phyloP scores from a whole-genome alignment of 371 early-diverging fungal species.

The Syncephalis plumigaleata region DNA sequence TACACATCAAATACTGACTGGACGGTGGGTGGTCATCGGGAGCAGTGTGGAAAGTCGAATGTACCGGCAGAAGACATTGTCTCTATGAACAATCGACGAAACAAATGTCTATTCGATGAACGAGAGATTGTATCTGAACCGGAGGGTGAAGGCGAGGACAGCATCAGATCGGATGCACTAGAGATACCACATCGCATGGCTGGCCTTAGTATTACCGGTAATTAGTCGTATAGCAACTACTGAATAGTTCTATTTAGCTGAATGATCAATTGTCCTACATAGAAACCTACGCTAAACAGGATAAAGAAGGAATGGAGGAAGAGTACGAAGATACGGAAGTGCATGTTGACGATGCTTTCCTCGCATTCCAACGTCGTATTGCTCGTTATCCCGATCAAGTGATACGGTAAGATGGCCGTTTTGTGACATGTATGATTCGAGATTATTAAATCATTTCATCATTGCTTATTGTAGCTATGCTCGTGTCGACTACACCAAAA shows the following conservation, averaged over 20 bases:
- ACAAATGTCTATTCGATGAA: constrained; percentile 33
- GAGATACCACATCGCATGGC: too few relatives aligned
- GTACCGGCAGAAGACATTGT: background rate
- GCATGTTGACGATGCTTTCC: constrained; percentile 79
- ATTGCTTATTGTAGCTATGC: constrained; percentile 25
- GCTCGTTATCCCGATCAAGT: constrained; percentile 70
- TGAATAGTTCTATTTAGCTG: too few relatives aligned
- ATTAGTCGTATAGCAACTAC: too few relatives aligned
- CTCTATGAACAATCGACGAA: background rate
- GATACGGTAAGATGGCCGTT: constrained; percentile 38
- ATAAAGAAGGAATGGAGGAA: constrained; percentile 31
- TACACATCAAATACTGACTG: constrained; percentile 77
- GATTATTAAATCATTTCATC: background rate
- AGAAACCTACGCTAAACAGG: constrained; percentile 4
- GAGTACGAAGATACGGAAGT: constrained; percentile 56
- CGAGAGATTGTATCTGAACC: constrained; percentile 59
- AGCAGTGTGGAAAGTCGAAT: constrained; percentile 24
- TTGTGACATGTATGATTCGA: too few relatives aligned
- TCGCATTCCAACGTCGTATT: constrained; percentile 79
- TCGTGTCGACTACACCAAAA: constrained; percentile 37
- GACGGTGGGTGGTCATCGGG: constrained; percentile 56
- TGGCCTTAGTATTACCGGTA: too few relatives aligned
- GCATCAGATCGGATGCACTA: too few relatives aligned
- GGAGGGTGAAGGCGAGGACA: constrained; percentile 21
- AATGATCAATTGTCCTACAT: constrained; percentile 5